phyloP scores from a whole-genome alignment of 768 basidiomycete species.

The Phaeotremella fagi region DNA sequence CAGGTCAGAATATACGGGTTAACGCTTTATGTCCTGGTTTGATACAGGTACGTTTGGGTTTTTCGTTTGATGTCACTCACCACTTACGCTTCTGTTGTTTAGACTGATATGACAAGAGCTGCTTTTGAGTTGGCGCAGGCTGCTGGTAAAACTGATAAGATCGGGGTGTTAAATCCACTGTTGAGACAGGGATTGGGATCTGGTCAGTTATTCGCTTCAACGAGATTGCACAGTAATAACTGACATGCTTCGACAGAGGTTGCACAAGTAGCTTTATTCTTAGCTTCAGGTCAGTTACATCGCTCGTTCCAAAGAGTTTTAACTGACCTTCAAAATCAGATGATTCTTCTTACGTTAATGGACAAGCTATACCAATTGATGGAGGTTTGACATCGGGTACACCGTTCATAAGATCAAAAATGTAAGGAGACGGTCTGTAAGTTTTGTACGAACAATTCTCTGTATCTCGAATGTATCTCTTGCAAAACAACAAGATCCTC shows the following conservation, averaged over 20 bases:
- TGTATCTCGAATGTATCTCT: too few species aligned
- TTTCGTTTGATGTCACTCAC: background rate
- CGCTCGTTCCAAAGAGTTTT: too few species aligned
- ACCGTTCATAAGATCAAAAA: constrained; percentile 33
- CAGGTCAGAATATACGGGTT: constrained; percentile 76
- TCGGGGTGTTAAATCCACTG: constrained; percentile 79
- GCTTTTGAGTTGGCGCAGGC: constrained; percentile 73
- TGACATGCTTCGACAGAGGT: constrained; percentile 58
- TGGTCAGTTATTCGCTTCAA: constrained; percentile 53
- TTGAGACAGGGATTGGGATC: constrained; percentile 75
- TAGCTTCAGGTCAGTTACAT: constrained; percentile 68
- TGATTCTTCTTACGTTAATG: constrained; percentile 60
- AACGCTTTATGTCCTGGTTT: constrained; percentile 86
- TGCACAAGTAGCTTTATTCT: constrained; percentile 74
- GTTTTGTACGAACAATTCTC: background rate
- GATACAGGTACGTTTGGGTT: constrained; percentile 56
- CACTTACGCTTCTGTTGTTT: background rate
- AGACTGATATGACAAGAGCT: constrained; percentile 78
- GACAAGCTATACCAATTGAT: constrained; percentile 78
- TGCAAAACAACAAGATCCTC: too few species aligned
- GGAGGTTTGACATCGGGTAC: constrained; percentile 66
- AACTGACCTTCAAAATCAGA: constrained; percentile 1
- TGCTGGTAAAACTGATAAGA: constrained; percentile 66
- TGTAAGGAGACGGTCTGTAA: constrained; percentile 9
- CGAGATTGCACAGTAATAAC: background rate